phyloP scores from a whole-genome alignment of 805 yeast species.

The Candida arabinofermentans region DNA sequence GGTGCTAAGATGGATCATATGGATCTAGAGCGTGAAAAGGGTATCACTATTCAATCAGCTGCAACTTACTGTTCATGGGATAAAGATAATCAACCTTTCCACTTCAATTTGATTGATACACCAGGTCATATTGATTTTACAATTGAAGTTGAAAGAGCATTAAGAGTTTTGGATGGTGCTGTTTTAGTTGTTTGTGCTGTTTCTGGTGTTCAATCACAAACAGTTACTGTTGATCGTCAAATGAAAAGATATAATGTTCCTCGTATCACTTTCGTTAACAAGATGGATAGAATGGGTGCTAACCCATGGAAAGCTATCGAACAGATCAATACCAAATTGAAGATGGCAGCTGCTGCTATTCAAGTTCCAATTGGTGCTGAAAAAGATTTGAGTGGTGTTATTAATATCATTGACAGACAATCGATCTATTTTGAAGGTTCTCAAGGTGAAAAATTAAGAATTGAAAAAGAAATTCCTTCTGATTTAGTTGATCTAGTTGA shows the following conservation, averaged over 20 bases:
- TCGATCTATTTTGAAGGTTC: constrained; percentile 85
- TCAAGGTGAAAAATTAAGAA: constrained; percentile 80
- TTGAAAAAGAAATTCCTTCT: constrained; percentile 63
- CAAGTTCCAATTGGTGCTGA: constrained; percentile 98
- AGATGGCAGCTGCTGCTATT: constrained; percentile 93
- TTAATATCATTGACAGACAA: constrained; percentile 83
- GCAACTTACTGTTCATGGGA: constrained; percentile 98
- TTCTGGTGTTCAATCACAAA: constrained; percentile 96
- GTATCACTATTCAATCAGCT: constrained; percentile 97
- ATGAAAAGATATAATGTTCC: constrained; percentile 98
- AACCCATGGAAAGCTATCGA: constrained; percentile 94
- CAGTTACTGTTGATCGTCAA: constrained; percentile 98
- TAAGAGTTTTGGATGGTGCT: constrained; percentile 97
- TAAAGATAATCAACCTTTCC: constrained; percentile 62
- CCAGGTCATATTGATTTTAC: constrained; percentile 99
- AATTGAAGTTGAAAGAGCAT: constrained; percentile 97
- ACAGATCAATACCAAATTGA: constrained; percentile 81
- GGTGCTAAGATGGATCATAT: constrained; percentile 99
- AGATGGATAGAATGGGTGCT: constrained; percentile 99
- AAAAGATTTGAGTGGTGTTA: constrained; percentile 78
- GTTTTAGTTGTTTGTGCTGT: constrained; percentile 98
- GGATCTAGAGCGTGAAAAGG: constrained; percentile 98
- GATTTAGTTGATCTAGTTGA: constrained; percentile 79
- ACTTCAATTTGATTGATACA: constrained; percentile 93
- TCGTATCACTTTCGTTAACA: constrained; percentile 90